Base-by-base conservation (phyloP, 2,329 filamentous ascomycete genomes). In the Penicillium occitanis region DNA sequence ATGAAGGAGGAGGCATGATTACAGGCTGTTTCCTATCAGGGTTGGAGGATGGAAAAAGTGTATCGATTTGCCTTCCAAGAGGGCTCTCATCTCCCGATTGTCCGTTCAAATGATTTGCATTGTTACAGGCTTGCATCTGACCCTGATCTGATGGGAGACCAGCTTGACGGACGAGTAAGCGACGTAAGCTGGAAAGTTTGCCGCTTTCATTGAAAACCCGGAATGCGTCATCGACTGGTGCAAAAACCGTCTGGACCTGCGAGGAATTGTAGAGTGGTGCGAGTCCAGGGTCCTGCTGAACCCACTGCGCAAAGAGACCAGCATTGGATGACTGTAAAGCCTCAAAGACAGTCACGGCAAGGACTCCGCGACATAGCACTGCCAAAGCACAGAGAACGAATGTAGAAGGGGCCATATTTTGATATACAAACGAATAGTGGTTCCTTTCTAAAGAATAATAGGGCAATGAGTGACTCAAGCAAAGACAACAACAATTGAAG, bases 201-300 rank as follows among this genome's bases (percentile, higher is more conserved):
- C 60, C 60, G 19, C 44, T 53, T 22, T 53, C 30, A 46, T 63
- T 63, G 30, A 25, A 63, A 22, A 46, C 46, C 5, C 8, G 14
- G n/a, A 63, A 63, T 13, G 60, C 60, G 7, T 30, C 48, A 35
- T 63, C 48, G 35, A 19, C 46, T 13, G 60, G 60, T 2, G 60
- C 60, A 42, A 51, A 63, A 30, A 63, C 60, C 13, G 60, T 63
- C 48, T 63, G 28, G 48, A 46, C 37, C 8, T 63, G 17, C 17
- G 44, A 37, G 28, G 60, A 63, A n/a, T 37, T 63, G 33, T 63
- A 63, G 17, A 63, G 48, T 6, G 44, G 8, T 28, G 44, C 28
- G 11, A 63, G 60, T 8, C 14, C 17, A 11, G 44, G 60, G 48
- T 63, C 48, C 46, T 63, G 28, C 33, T 63, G 30, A 19, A 63